phyloP scores from a whole-genome alignment of 345 rosid species.

The Citrus mangshanensis region DNA sequence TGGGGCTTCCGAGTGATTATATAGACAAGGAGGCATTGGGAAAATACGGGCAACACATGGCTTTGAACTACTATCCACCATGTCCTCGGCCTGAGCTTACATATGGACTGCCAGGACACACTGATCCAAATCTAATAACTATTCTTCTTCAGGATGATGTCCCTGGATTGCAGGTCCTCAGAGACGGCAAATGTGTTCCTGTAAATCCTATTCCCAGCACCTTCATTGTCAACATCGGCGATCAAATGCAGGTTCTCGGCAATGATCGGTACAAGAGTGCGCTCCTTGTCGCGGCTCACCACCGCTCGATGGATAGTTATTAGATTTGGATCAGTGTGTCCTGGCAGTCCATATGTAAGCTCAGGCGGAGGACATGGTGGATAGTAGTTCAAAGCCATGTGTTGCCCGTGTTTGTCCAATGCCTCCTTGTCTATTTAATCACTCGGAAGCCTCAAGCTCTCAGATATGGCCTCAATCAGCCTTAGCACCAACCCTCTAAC shows the following conservation, averaged over 20 bases:
- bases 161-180: slow-evolving; percentile 60
- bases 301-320: slow-evolving; percentile 18
- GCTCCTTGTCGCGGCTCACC: slow-evolving; percentile 7
- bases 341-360: slow-evolving; percentile 38
- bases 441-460: slow-evolving; percentile 62
- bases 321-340: slow-evolving; percentile 68
- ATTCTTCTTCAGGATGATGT: slow-evolving; percentile 27
- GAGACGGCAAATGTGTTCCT: slow-evolving; percentile 61
- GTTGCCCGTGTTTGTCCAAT: slow-evolving; percentile 66
- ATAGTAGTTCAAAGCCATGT: slow-evolving; percentile 83
- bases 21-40: slow-evolving; percentile 31
- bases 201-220: slow-evolving; percentile 60
- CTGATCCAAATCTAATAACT: slow-evolving; percentile 60
- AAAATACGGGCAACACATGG: slow-evolving; percentile 79
- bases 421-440: slow-evolving; percentile 32
- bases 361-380: slow-evolving; percentile 83
- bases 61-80: slow-evolving; percentile 77
- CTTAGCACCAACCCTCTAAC: slow-evolving; percentile 14
- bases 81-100: slow-evolving; percentile 84
- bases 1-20: slow-evolving; percentile 52
- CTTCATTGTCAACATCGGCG: slow-evolving; percentile 59
- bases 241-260: slow-evolving; percentile 57
- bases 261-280: slow-evolving; percentile 48
- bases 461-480: slow-evolving; percentile 70
- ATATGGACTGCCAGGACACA: slow-evolving; percentile 38